Base-by-base conservation (phyloP, 1,284 basidiomycete genomes). In the Ceratorhiza oryzae-sativae region DNA sequence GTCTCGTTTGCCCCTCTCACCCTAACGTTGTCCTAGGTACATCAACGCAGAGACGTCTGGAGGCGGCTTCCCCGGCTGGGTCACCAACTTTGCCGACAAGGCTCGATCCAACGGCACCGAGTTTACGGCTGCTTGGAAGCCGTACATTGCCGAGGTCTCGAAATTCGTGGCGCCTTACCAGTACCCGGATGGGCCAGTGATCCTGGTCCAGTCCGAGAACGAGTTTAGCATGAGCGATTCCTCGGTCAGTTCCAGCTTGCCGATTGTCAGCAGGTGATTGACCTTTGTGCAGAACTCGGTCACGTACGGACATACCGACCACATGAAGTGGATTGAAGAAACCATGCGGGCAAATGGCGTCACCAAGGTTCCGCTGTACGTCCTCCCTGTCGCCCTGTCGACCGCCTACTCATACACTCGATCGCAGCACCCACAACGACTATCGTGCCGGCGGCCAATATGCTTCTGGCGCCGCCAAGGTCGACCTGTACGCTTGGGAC, bases 121-220 rank as follows among this genome's bases (percentile, higher is more conserved):
- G 6, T 70, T 70, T 45, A 70, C 67, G 30, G 55, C 53, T 18
- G 65, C 72, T 10, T 73, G 72, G 72, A 59, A 46, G 13, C 72
- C 72, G 12, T 73, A 58, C 27, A 59, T 71, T 27, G 36, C 32
- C 65, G 45, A 59, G 36, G 55, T 51, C 23, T 70, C 67, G 4
- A 70, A 70, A 13, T 70, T 12, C 20, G 42, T 20, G 48, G 46
- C 20, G 36, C 56, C n/a, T 42, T 71, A 42, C 30, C 74, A 82
- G 78, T 83, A 83, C 65, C 67, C 67, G 3, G 67, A 18, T 36
- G 67, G 67, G 4, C 67, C 67, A 12, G 67, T 70, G n/a, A 70
- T 70, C 20, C 18, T 48, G 9, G 20, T 70, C 3, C 67, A 70
- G 67, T 23, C 23, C 18, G 67, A 70, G 25, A 70, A 67, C 39